A percentile compares a stretch with the other conserved stretches of the same genome.
These are phyloP conservation scores for Sporothrix pallida DNA, from an alignment of 2,329 filamentous ascomycete species.

Conservation along the genomic window DNA sequence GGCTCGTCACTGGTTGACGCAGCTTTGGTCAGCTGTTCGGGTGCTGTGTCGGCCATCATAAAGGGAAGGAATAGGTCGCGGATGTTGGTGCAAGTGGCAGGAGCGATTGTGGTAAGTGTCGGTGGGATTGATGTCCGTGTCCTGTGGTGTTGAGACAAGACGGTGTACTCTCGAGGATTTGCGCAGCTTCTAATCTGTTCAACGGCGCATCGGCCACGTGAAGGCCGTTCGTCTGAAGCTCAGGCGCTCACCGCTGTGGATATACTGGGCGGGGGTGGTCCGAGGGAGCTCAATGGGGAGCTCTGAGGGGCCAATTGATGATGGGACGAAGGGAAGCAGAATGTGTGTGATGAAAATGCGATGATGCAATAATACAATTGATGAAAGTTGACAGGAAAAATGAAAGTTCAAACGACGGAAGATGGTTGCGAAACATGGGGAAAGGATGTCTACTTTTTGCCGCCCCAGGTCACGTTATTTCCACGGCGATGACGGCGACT, in stretches of 20 bases:
- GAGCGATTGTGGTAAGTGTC: background rate
- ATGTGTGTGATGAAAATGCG: background rate
- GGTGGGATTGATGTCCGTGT: background rate
- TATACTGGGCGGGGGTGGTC: background rate
- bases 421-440: background rate
- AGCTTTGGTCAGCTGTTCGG: slow-evolving; percentile 7
- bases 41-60: background rate
- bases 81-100: background rate
- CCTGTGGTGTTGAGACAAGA: background rate
- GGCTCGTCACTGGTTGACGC: background rate
- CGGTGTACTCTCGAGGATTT: background rate
- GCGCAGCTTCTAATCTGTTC: background rate
- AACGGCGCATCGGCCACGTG: background rate
- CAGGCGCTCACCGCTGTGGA: slow-evolving; percentile 1
- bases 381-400: background rate
- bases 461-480: slow-evolving; percentile 30
- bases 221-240: background rate
- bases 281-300: background rate
- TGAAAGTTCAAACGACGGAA: background rate
- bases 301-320: slow-evolving; percentile 2
- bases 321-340: background rate
- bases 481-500: slow-evolving; percentile 23
- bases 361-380: background rate
- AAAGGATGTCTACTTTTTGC: background rate
- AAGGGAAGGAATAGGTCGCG: background rate